Evolutionary conservation across 805 yeast genomes (phyloP).

Genomic region (Wickerhamomyces bovis): DNA sequence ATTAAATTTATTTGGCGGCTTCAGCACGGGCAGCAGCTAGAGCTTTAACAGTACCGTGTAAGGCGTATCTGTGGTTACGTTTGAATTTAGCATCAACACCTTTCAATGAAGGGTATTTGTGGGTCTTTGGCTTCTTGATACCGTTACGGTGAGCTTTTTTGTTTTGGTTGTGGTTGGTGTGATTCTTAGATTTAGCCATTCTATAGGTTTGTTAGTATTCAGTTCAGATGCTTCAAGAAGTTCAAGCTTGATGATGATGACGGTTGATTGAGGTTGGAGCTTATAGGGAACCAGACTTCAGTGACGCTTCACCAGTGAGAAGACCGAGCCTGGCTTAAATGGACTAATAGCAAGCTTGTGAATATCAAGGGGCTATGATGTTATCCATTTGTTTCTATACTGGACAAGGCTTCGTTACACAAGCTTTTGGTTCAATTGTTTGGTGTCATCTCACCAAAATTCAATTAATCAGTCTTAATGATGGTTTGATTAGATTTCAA

Average conservation of each 20-base stretch:
- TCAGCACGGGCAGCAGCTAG: slow-evolving; percentile 76
- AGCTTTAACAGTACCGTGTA: slow-evolving; percentile 95
- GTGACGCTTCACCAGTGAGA: too few relatives aligned
- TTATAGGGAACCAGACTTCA: neutral
- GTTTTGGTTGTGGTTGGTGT: slow-evolving; percentile 99
- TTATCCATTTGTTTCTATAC: too few relatives aligned
- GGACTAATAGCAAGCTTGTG: too few relatives aligned
- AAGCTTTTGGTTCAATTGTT: too few relatives aligned
- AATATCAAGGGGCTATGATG: too few relatives aligned
- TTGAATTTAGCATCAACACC: slow-evolving; percentile 99
- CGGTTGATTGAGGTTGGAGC: neutral
- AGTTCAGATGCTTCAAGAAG: neutral
- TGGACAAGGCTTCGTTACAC: too few relatives aligned
- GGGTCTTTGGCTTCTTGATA: slow-evolving; percentile 97
- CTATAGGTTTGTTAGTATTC: slow-evolving; percentile 29
- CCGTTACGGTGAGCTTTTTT: slow-evolving; percentile 99
- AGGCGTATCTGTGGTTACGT: slow-evolving; percentile 99
- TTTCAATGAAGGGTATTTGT: slow-evolving; percentile 97
- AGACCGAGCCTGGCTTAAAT: too few relatives aligned
- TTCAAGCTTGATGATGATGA: neutral
- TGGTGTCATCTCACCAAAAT: too few relatives aligned
- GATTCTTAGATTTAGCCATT: slow-evolving; percentile 99
- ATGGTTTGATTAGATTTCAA: neutral
- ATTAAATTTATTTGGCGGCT: slow-evolving; percentile 17
- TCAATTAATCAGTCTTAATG: neutral